Evolutionary conservation across 371 early-diverging fungal species (phyloP).

Genomic region (Saksenaea oblongispora): DNA sequence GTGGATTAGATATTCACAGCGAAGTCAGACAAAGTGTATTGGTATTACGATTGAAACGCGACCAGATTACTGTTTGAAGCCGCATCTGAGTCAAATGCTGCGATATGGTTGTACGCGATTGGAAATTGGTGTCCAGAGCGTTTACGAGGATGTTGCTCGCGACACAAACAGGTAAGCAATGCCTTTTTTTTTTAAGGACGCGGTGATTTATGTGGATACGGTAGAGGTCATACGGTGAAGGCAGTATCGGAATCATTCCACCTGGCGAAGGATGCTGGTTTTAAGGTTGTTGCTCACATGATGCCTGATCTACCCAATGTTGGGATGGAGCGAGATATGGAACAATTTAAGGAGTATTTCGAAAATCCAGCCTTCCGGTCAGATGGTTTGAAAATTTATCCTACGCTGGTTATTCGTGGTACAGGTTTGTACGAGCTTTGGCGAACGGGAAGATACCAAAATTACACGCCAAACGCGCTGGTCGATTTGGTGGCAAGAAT

Average conservation of each 20-base stretch:
- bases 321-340: slow-evolving; percentile 99
- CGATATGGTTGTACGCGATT: slow-evolving; percentile 99
- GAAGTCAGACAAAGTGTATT: slow-evolving; percentile 97
- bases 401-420: slow-evolving; percentile 99
- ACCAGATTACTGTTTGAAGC: slow-evolving; percentile 99
- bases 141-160: slow-evolving; percentile 99
- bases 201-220: neutral
- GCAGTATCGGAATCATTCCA: slow-evolving; percentile 98
- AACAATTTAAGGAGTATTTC: slow-evolving; percentile 99
- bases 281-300: slow-evolving; percentile 99
- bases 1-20: slow-evolving; percentile 81
- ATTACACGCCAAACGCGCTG: slow-evolving; percentile 98
- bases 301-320: slow-evolving; percentile 99
- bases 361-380: slow-evolving; percentile 99
- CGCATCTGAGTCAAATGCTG: slow-evolving; percentile 98
- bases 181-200: neutral
- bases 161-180: slow-evolving; percentile 91
- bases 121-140: slow-evolving; percentile 99
- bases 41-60: slow-evolving; percentile 99
- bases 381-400: slow-evolving; percentile 99
- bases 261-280: slow-evolving; percentile 98
- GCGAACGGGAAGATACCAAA: slow-evolving; percentile 98
- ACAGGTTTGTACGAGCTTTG: slow-evolving; percentile 99
- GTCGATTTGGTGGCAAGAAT: slow-evolving; percentile 98
- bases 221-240: slow-evolving; percentile 97